A percentile compares a stretch with the other conserved stretches of the same genome.
These are phyloP conservation scores for Coccomyxa sp. DNA, from an alignment of 139 green algal species.

Conservation along the genomic window DNA sequence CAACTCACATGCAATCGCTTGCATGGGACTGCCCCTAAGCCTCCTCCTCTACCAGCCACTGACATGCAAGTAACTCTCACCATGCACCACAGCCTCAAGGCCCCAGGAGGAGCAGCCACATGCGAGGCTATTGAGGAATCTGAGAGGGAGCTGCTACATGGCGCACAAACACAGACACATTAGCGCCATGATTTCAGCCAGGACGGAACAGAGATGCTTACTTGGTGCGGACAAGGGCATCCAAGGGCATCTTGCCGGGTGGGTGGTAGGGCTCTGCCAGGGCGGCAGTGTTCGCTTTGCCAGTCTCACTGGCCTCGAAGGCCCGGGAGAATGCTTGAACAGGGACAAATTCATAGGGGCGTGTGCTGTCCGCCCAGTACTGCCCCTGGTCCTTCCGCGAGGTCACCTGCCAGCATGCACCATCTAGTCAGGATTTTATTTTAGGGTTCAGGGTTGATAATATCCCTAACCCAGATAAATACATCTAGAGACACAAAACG, in stretches of 20 bases:
- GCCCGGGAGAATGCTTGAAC: conserved; percentile 5
- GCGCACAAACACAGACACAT: not conserved
- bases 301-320: not conserved
- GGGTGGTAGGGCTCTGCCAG: not conserved
- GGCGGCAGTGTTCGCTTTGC: not conserved
- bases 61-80: too few species aligned
- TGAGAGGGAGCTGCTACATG: not conserved
- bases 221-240: not conserved
- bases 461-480: too few species aligned
- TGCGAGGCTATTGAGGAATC: too few species aligned
- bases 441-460: not conserved
- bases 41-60: too few species aligned
- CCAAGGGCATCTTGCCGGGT: not conserved
- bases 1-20: too few species aligned
- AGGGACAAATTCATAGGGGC: not conserved
- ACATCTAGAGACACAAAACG: too few species aligned
- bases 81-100: too few species aligned
- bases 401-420: conserved; percentile 35
- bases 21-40: too few species aligned
- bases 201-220: not conserved
- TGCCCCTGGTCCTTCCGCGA: conserved; percentile 32
- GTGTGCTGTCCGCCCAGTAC: not conserved
- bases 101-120: too few species aligned
- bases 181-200: not conserved
- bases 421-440: too few species aligned